Conservation (phyloP, 2,329 filamentous ascomycete genomes). For the Xylaria sp. region DNA sequence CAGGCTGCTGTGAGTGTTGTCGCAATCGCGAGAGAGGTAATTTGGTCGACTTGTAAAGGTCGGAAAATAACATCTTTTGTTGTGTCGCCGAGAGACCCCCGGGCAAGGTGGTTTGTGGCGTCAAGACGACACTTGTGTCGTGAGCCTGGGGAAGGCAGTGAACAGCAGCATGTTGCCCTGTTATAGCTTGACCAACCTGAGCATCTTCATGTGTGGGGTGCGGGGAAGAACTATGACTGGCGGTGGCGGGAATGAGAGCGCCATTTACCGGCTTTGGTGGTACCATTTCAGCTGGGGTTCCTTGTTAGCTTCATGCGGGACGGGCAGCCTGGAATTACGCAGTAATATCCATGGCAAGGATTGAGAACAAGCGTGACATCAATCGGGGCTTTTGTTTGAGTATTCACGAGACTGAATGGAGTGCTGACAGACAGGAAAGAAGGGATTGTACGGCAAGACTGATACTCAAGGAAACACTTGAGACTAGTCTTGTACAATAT, state of each 20-base stretch:
- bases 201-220: slow-evolving; percentile 44
- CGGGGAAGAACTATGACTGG: slow-evolving; percentile 47
- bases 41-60: slow-evolving; percentile 66
- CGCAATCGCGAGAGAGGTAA: slow-evolving; percentile 64
- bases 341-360: slow-evolving; percentile 19
- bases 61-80: slow-evolving; percentile 66
- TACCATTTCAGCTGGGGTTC: slow-evolving; percentile 32
- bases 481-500: background rate
- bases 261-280: slow-evolving; percentile 37
- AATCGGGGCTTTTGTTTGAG: slow-evolving; percentile 15
- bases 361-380: slow-evolving; percentile 32
- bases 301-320: slow-evolving; percentile 37
- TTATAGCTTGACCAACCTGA: slow-evolving; percentile 43
- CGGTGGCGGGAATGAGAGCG: slow-evolving; percentile 42
- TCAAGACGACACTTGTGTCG: slow-evolving; percentile 26
- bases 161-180: slow-evolving; percentile 36
- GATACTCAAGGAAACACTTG: slow-evolving; percentile 13
- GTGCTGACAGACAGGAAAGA: slow-evolving; percentile 33
- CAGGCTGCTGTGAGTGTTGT: slow-evolving; percentile 48
- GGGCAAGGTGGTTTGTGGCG: slow-evolving; percentile 34
- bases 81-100: slow-evolving; percentile 41
- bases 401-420: slow-evolving; percentile 25
- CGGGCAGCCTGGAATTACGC: slow-evolving; percentile 28
- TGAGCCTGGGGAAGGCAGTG: slow-evolving; percentile 19
- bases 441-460: slow-evolving; percentile 6